Percentiles rank a stretch among this genome's conserved stretches.
Evolutionary conservation across 176 grass and related monocot genomes (phyloP).

Genomic region (Elymus sibiricus): DNA sequence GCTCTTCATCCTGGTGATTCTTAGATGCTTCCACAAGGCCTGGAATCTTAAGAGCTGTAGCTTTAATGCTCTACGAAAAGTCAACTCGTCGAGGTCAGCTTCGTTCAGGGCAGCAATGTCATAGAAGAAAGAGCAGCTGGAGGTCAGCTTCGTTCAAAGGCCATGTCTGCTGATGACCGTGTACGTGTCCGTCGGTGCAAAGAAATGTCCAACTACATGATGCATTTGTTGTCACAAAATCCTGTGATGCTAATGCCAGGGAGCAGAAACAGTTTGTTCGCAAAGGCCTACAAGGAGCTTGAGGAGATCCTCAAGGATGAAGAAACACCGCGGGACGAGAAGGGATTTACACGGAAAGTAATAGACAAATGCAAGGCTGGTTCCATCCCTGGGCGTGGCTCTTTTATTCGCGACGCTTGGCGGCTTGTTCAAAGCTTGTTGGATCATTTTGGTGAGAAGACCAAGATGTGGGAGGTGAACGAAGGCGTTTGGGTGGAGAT

Average conservation of each 20-base stretch:
- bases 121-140: background rate
- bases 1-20: background rate
- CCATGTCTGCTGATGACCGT: background rate
- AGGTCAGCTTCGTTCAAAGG: background rate
- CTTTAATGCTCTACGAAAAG: background rate
- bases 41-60: background rate
- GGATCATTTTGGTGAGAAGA: no score
- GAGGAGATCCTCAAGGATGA: background rate
- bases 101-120: background rate
- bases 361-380: background rate
- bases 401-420: background rate
- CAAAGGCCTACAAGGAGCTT: background rate
- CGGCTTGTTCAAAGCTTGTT: background rate
- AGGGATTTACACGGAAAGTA: background rate
- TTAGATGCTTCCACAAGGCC: background rate
- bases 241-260: background rate
- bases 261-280: background rate
- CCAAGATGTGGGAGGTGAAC: background rate
- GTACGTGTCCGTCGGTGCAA: background rate
- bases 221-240: background rate
- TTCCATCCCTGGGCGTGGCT: background rate
- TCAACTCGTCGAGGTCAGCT: background rate
- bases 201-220: background rate
- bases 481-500: background rate
- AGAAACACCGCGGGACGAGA: background rate